Evolutionary conservation across 2,329 filamentous ascomycete genomes (phyloP), one percentile per base, ranked within the genome.

Genomic region (Trichoderma harzianum): DNA sequence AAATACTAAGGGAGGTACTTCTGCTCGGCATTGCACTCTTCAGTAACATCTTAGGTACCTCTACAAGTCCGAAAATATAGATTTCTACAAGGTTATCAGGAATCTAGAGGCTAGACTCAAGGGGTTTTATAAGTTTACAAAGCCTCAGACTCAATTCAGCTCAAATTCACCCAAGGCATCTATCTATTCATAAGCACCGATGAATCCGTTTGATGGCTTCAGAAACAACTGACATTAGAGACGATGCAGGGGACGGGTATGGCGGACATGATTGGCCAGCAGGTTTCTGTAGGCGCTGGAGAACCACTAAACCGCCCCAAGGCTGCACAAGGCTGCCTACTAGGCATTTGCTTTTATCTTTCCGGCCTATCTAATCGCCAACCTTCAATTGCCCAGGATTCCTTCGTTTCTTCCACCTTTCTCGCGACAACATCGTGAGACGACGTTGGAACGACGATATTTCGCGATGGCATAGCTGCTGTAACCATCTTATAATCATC

Each of bases 221-320:
- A 47, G 43, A 21, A 24, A 51, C n/a, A 21, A 51, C 5, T 14
- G 26, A 64, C 10, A 32, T 18, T 11, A 18, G 21, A 28, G 14
- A 28, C 47, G 16, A 47, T 47, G 12, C 11, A 55, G 32, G 83
- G 82, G 81, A 82, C 81, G 0, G 21, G 65, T 83, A 5, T 83
- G 83, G 47, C 47, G 47, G 47, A 47, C 57, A 21, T 69, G 32
- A 72, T 72, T 72, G 68, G 71, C 30, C 55, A 58, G 30, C 28
- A 1, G 26, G 1, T 12, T 5, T 30, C 36, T 6, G 7, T 26
- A 53, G 30, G 71, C 61, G 32, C 53, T 43, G n/a, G n/a, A 26
- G 53, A 39, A n/a, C 58, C 60, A 39, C 43, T 63, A 57, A 71
- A 51, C 18, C 53, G 57, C 36, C 47, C 66, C 72, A 53, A 72